Percentiles rank a stretch among this genome's conserved stretches.
phyloP scores from a whole-genome alignment of 345 rosid species.

The Microcos paniculata region DNA sequence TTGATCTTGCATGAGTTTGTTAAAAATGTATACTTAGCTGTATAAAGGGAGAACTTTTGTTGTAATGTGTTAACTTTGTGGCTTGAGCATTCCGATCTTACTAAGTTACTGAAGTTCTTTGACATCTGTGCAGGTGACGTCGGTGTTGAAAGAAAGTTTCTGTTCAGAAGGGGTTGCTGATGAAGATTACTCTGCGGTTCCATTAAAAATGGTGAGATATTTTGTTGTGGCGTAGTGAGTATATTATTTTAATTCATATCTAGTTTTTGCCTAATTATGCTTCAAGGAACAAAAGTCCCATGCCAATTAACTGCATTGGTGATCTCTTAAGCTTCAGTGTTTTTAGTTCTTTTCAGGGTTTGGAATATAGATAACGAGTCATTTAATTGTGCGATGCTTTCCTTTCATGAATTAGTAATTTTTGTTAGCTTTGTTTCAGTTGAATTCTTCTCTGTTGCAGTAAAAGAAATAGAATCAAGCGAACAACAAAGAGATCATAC shows the following conservation, averaged over 20 bases:
- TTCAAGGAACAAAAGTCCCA: background rate
- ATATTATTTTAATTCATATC: background rate
- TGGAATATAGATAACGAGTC: background rate
- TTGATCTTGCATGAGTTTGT: background rate
- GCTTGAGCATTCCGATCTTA: background rate
- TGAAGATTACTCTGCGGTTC: background rate
- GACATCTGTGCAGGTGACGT: slow-evolving; percentile 9
- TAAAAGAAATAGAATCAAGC: background rate
- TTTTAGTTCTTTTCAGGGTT: too few relatives aligned
- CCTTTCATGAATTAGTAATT: too few relatives aligned
- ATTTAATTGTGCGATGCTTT: background rate
- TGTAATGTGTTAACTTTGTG: background rate
- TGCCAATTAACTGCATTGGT: background rate
- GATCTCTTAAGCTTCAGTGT: background rate
- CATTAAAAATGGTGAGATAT: slow-evolving; percentile 19
- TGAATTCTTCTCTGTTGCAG: background rate
- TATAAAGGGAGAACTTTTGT: background rate
- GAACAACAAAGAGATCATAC: background rate
- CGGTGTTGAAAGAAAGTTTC: background rate
- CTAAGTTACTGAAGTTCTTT: background rate
- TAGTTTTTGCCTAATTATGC: background rate
- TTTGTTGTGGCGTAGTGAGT: background rate
- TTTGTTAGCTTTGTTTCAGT: background rate
- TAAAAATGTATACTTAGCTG: background rate
- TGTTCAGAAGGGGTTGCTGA: slow-evolving; percentile 7